Evolutionary conservation across 345 rosid genomes (phyloP), one percentile per base, ranked within the genome.

Genomic region (Gossypium turneri): DNA sequence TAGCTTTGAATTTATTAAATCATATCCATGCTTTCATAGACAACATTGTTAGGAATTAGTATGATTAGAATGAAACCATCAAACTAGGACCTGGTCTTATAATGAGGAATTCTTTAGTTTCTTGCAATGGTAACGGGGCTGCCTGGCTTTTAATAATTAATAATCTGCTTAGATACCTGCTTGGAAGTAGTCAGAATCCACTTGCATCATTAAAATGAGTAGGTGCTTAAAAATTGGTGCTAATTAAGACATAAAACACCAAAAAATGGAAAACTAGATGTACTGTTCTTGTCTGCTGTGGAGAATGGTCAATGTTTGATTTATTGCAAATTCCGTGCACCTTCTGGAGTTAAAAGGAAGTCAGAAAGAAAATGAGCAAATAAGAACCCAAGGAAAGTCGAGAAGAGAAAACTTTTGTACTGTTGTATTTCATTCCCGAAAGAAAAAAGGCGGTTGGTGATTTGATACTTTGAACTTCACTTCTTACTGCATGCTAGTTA

Each of bases 381-480:
- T 13, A 68, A 68, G 72, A 25, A 48, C 50, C 51, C 57, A 15
- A 50, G 15, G 68, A 64, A 64, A 61, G 70, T 67, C 15, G 16
- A 48, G 24, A 25, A 68, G 16, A 67, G 10, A 67, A 22, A 52
- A 9, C 22, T 9, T 17, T 29, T 70, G 71, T 52, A 34, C 20
- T 70, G 24, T 44, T 20, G 53, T 52, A 70, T 52, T 52, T 53
- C 62, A 53, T 52, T 19, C 44, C 10, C 11, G 34, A n/a, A n/a
- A 70, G 27, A 45, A 53, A 53, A 29, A 53, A 50, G 8, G 57
- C 2, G 9, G 58, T 50, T 15, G 15, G 3, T 68, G 56, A 50
- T 17, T 48, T 50, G 2, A 67, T 67, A 64, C 20, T 67, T 67
- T 67, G 41, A 48, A 34, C 7, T 16, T 64, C 25, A n/a, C 67